A percentile compares a stretch with the other conserved stretches of the same genome.
Conservation (phyloP, 164 flowering plant genomes). For the Taxillus chinensis region DNA sequence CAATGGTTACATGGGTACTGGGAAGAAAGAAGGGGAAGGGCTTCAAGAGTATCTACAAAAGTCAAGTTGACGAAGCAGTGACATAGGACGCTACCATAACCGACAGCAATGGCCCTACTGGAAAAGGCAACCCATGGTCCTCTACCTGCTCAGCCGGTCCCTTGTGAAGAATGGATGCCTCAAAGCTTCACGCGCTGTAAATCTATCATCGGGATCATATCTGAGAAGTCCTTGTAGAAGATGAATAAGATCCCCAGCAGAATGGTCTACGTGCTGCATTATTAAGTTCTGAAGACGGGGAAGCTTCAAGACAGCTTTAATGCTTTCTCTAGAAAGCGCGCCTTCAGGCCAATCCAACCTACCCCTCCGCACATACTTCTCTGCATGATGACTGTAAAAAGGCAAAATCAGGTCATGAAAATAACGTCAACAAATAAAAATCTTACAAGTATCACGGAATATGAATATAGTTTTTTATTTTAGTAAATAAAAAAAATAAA, state of each 20-base stretch:
- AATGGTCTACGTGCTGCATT: slow-evolving; percentile 76
- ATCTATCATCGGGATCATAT: slow-evolving; percentile 46
- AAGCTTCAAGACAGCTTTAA: slow-evolving; percentile 50
- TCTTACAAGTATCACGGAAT: neutral
- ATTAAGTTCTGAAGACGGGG: slow-evolving; percentile 60
- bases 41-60: too few relatives aligned
- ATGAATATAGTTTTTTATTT: neutral
- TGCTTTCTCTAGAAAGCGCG: slow-evolving; percentile 56
- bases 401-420: neutral
- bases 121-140: too few relatives aligned
- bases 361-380: slow-evolving; percentile 56
- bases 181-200: slow-evolving; percentile 58
- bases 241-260: slow-evolving; percentile 62
- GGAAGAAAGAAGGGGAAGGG: too few relatives aligned
- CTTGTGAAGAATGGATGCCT: slow-evolving; percentile 57
- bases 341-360: slow-evolving; percentile 76
- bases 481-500: neutral
- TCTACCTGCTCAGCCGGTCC: slow-evolving; percentile 27
- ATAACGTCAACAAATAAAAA: neutral
- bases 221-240: slow-evolving; percentile 58
- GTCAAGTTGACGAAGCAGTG: too few relatives aligned
- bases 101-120: too few relatives aligned
- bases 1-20: too few relatives aligned
- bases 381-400: slow-evolving; percentile 45
- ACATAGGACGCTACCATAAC: too few relatives aligned